Evolutionary conservation across 495 filamentous ascomycete species (phyloP), one percentile per base, ranked within the genome.

Genomic region (Talaromyces stipitatus): DNA sequence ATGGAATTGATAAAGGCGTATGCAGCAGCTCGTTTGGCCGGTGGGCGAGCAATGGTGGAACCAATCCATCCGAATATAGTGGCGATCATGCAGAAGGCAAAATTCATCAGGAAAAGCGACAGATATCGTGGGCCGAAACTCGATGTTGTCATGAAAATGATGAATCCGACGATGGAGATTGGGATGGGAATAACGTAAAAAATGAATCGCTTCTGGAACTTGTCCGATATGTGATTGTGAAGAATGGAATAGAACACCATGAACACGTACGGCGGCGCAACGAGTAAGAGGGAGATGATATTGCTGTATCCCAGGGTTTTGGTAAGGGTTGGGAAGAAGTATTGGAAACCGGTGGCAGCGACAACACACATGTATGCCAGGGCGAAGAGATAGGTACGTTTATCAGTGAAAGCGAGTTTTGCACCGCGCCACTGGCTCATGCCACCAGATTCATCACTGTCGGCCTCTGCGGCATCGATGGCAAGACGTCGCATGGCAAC

Each of bases 1-100:
- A 82, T 61, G 1, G 73, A 73, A 61, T 81, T 82, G 66, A 82
- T 79, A 55, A 81, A 79, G 12, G 78, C 79, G 53, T 79, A 76
- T 0, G 78, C 77, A 9, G 76, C 78, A 48, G 79, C 79, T 32
- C 79, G 76, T 61, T 82, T 81, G 5, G 79, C 75, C 0, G 77
- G 78, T 2, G 79, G 78, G 1, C 78, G 73, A 8, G 78, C 78
- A 55, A 81, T 73, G 2, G 75, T 69, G 56, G 72, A 78, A 2
- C 75, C 74, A 50, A 81, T 77, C 80, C 78, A 82, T n/a, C 76
- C 78, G 58, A 77, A 80, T 18, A 79, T 61, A 20, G 78, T 80
- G 33, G 72, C 71, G 64, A 79, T 79, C 61, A 77, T 76, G 12
- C 78, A 72, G 57, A 80, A 81, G 36, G 78, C 74, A 54, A 81